Evolutionary conservation across 345 rosid genomes (phyloP).

Genomic region (Viola odorata): DNA sequence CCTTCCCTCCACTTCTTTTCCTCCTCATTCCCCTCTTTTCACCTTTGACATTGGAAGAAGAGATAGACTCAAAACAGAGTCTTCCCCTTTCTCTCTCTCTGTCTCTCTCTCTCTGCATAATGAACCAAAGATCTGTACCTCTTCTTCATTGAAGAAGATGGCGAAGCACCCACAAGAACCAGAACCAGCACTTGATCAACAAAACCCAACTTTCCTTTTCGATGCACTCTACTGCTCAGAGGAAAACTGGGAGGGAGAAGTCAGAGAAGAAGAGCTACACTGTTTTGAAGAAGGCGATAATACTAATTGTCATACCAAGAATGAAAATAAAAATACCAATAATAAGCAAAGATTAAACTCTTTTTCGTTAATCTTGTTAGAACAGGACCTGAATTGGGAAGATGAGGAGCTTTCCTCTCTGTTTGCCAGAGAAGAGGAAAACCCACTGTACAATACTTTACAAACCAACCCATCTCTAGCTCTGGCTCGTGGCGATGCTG

Average conservation of each 20-base stretch:
- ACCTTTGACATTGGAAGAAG: slow-evolving; percentile 3
- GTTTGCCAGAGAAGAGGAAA: slow-evolving; percentile 39
- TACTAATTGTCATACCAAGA: no score
- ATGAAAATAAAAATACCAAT: not conserved
- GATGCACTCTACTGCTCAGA: slow-evolving; percentile 59
- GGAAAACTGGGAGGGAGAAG: slow-evolving; percentile 44
- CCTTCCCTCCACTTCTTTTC: not conserved
- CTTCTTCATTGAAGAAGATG: slow-evolving; percentile 53
- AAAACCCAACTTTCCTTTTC: slow-evolving; percentile 20
- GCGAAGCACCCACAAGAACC: slow-evolving; percentile 30
- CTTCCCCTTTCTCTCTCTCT: slow-evolving; percentile 17
- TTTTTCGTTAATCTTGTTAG: slow-evolving; percentile 25
- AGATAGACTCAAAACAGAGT: slow-evolving; percentile 19
- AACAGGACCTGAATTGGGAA: slow-evolving; percentile 66
- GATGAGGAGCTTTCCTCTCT: slow-evolving; percentile 56
- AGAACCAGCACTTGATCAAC: slow-evolving; percentile 16
- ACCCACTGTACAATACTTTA: slow-evolving; percentile 23
- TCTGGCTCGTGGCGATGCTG: slow-evolving; percentile 53
- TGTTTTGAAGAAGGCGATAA: slow-evolving; percentile 1
- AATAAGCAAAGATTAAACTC: not conserved
- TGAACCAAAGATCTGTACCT: slow-evolving; percentile 33
- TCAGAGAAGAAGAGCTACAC: slow-evolving; percentile 8
- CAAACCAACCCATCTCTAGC: slow-evolving; percentile 25
- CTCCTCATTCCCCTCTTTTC: not conserved
- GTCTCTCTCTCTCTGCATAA: slow-evolving; percentile 20